Percentiles rank a stretch among this genome's conserved stretches.
These are phyloP conservation scores for Stellera chamaejasme DNA, from an alignment of 345 rosid species.

Conservation along the genomic window DNA sequence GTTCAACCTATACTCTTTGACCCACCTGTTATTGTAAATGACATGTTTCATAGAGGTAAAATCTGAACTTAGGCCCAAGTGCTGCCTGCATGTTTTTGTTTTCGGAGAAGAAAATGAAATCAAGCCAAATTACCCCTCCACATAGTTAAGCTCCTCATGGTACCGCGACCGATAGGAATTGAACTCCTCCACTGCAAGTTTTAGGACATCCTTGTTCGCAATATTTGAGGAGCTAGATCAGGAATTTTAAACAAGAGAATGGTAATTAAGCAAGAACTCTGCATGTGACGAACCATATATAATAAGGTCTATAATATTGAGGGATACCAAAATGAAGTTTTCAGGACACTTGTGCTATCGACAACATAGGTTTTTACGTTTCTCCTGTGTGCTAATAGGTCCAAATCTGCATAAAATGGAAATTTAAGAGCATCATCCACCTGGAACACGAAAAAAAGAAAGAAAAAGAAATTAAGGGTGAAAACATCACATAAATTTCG, in stretches of 20 bases:
- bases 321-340: conserved; percentile 54
- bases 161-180: conserved; percentile 56
- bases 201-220: conserved; percentile 40
- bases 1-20: conserved; percentile 52
- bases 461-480: no score
- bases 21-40: conserved; percentile 59
- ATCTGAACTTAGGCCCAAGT: background rate
- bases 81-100: no score
- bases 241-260: background rate
- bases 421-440: conserved; percentile 52
- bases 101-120: no score
- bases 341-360: conserved; percentile 36
- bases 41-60: background rate
- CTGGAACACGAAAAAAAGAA: conserved; percentile 30
- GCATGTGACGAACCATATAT: background rate
- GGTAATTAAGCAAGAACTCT: background rate
- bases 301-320: conserved; percentile 4
- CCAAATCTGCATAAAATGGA: conserved; percentile 44
- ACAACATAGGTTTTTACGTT: conserved; percentile 32
- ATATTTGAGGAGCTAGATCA: conserved; percentile 29
- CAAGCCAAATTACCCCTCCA: conserved; percentile 61
- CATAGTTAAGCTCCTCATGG: conserved; percentile 48
- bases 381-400: conserved; percentile 50
- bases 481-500: no score
- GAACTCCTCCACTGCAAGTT: conserved; percentile 65